Conservation (phyloP, 768 basidiomycete species). For the Strobilomyces confusus region DNA sequence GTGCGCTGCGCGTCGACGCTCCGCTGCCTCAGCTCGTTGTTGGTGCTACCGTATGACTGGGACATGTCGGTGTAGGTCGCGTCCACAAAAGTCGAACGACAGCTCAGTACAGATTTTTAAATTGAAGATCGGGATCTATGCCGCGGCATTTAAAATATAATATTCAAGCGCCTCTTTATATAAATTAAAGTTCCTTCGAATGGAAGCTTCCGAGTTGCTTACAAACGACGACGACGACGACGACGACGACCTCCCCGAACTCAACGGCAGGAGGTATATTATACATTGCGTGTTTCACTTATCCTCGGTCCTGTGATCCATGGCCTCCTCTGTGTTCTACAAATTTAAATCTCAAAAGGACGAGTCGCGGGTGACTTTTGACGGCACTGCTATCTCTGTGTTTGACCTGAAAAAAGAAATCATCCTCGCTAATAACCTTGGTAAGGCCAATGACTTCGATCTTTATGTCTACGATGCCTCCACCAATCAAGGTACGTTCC, state of each 20-base stretch:
- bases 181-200: neutral
- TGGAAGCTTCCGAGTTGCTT: conserved; percentile 4
- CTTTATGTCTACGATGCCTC: conserved; percentile 80
- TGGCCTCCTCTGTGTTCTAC: conserved; percentile 97
- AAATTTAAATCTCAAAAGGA: conserved; percentile 93
- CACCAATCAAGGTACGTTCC: conserved; percentile 76
- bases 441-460: conserved; percentile 97
- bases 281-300: conserved; percentile 14
- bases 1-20: conserved; percentile 20
- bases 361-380: conserved; percentile 94
- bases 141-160: conserved; percentile 6
- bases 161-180: conserved; percentile 24
- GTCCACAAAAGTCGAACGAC: conserved; percentile 10
- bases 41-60: conserved; percentile 25
- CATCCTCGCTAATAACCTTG: conserved; percentile 92
- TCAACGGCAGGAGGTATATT: conserved; percentile 19
- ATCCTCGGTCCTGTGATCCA: conserved; percentile 26
- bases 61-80: conserved; percentile 21
- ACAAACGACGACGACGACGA: conserved; percentile 18
- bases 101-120: conserved; percentile 8
- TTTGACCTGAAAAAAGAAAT: conserved; percentile 99
- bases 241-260: neutral
- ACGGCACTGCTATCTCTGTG: conserved; percentile 97
- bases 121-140: neutral
- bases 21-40: conserved; percentile 30